Evolutionary conservation across 2,329 filamentous ascomycete species (phyloP).

Genomic region (Fusarium agapanthi): DNA sequence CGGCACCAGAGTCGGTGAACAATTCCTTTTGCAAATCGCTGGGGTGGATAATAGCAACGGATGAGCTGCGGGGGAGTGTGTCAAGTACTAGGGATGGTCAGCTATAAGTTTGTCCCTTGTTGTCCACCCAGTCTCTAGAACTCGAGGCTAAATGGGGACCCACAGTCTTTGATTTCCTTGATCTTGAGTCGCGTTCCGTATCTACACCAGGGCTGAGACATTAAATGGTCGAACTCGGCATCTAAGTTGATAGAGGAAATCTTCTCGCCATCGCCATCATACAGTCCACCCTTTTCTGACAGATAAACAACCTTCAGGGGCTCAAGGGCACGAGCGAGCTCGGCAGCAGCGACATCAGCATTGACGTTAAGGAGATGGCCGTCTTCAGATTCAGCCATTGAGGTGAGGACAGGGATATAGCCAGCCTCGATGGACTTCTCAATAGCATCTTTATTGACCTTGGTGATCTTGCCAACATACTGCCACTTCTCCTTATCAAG

Average conservation of each 20-base stretch:
- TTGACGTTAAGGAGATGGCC: constrained; percentile 97
- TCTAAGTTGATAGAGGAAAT: constrained; percentile 98
- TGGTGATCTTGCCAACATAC: constrained; percentile 92
- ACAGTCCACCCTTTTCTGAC: constrained; percentile 96
- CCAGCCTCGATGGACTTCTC: constrained; percentile 90
- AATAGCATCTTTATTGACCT: constrained; percentile 89
- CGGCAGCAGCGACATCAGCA: constrained; percentile 93
- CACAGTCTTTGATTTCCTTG: constrained; percentile 90
- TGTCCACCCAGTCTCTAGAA: no score
- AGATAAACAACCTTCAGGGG: constrained; percentile 98
- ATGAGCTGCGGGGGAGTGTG: constrained; percentile 88
- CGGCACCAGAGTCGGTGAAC: constrained; percentile 94
- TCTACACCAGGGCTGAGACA: constrained; percentile 93
- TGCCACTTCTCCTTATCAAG: constrained; percentile 97
- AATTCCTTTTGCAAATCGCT: constrained; percentile 95
- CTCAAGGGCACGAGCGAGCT: constrained; percentile 87
- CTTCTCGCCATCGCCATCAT: constrained; percentile 92
- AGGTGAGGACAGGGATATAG: constrained; percentile 92
- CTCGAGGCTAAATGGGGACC: no score
- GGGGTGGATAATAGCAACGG: constrained; percentile 96
- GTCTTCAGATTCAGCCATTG: constrained; percentile 92
- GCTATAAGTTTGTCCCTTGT: not conserved
- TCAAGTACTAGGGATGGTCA: constrained; percentile 69
- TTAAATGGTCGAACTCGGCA: constrained; percentile 92
- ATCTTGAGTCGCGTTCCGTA: constrained; percentile 97